These are phyloP conservation scores for Amphibolis antarctica DNA, from an alignment of 106 monocot genomes.

Conservation along the genomic window DNA sequence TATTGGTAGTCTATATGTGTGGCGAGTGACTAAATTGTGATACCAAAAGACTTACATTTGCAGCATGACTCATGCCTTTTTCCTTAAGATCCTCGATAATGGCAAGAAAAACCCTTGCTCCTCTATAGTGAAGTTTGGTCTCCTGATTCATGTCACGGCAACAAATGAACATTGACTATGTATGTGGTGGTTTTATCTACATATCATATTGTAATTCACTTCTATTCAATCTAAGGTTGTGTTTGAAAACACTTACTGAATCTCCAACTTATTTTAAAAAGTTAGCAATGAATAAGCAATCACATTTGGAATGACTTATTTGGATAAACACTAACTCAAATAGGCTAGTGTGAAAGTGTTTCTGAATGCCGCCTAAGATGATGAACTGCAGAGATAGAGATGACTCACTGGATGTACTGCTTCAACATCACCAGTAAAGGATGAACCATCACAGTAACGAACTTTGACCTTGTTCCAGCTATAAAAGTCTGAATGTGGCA, in stretches of 20 bases:
- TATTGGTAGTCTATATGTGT: not conserved
- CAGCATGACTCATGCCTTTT: constrained; percentile 69
- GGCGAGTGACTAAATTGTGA: not conserved
- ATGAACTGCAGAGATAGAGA: not conserved
- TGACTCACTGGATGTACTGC: constrained; percentile 61
- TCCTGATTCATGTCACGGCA: constrained; percentile 16
- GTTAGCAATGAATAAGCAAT: too few species aligned
- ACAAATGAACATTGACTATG: not conserved
- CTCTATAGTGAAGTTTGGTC: constrained; percentile 74
- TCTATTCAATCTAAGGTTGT: too few species aligned
- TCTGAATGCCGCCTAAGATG: too few species aligned
- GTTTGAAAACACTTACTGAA: too few species aligned
- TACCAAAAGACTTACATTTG: constrained; percentile 35
- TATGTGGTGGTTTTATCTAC: too few species aligned
- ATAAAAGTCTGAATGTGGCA: constrained; percentile 39
- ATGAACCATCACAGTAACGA: constrained; percentile 90
- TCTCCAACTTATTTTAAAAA: too few species aligned
- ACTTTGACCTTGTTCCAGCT: constrained; percentile 80
- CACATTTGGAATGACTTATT: too few species aligned
- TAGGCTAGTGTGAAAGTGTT: too few species aligned
- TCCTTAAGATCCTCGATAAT: constrained; percentile 65
- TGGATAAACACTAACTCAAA: too few species aligned
- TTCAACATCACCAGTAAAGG: constrained; percentile 90
- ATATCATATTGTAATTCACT: too few species aligned
- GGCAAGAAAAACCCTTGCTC: constrained; percentile 69